Evolutionary conservation across 441 rosid genomes (phyloP).

Genomic region (Kokia cookei): DNA sequence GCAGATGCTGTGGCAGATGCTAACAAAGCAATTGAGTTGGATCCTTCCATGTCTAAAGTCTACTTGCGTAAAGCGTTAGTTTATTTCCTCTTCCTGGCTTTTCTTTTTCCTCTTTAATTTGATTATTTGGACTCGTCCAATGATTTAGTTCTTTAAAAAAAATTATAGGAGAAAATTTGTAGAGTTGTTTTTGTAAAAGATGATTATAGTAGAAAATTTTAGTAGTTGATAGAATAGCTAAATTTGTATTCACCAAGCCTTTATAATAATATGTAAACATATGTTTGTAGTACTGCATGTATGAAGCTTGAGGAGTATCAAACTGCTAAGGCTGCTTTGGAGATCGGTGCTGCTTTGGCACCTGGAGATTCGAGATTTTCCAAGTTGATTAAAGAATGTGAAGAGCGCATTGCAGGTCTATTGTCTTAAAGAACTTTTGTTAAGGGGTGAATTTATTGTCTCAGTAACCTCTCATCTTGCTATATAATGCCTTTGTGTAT

Average conservation of each 20-base stretch:
- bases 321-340: slow-evolving; percentile 75
- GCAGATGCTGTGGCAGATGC: slow-evolving; percentile 93
- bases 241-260: neutral
- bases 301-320: slow-evolving; percentile 76
- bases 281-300: slow-evolving; percentile 57
- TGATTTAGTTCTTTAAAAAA: neutral
- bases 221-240: neutral
- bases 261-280: neutral
- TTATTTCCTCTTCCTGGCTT: slow-evolving; percentile 1
- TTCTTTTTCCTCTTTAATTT: neutral
- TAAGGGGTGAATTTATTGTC: neutral
- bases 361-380: slow-evolving; percentile 48
- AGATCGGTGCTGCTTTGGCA: slow-evolving; percentile 49
- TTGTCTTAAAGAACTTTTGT: neutral
- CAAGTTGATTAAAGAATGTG: slow-evolving; percentile 62
- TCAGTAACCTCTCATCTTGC: neutral
- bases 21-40: slow-evolving; percentile 66
- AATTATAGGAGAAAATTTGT: neutral
- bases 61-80: slow-evolving; percentile 82
- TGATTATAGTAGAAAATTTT: neutral
- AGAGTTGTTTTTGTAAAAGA: neutral
- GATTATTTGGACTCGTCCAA: neutral
- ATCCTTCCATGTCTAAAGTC: slow-evolving; percentile 59
- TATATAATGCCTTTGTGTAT: neutral
- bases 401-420: slow-evolving; percentile 49